Base-by-base conservation (phyloP, 495 filamentous ascomycete species). In the Aspergillus saccharolyticus region DNA sequence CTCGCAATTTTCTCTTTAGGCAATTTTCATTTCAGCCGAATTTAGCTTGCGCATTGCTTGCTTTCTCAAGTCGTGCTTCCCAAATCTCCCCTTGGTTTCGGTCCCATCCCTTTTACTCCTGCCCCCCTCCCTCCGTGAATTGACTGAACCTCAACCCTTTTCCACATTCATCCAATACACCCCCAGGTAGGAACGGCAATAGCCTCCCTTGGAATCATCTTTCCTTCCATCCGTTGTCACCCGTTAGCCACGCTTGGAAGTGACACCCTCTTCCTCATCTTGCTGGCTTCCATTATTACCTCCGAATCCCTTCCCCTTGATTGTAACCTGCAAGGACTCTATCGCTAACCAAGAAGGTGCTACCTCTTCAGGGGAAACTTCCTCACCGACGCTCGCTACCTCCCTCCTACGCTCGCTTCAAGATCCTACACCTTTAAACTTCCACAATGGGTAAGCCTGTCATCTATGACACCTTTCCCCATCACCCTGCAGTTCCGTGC, bases 371-470 rank as follows among this genome's bases (percentile, higher is more conserved):
- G 71, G 71, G 70, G 69, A 69, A 39, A 68, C 57, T 62, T 70
- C 59, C 62, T 59, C 59, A 57, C 58, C 61, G 39, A 57, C 63
- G 52, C 57, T 66, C 66, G 61, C 61, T 62, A 62, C 66, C 62
- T 60, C 58, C 22, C 47, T 28, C 60, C 57, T 15, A 66, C 66
- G 58, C 62, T 69, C 66, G 66, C 66, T 69, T 63, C 58, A 49
- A 61, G 18, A 54, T 53, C 44, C 33, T 19, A 57, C 55, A 62
- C 57, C 59, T 57, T 49, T 59, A 55, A 39, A 62, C 62, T 64
- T 67, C 65, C 66, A 66, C 60, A 71, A 77, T 77, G 74, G 74
- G 74, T 77, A 77, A 74, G 74, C 68, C 62, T 57, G 43, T 59
- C 51, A 56, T 44, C 50, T 24, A 53, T 55, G 56, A 45, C 44